These are phyloP conservation scores for Plicaturopsis crispa DNA, from an alignment of 768 basidiomycete species.

Conservation along the genomic window DNA sequence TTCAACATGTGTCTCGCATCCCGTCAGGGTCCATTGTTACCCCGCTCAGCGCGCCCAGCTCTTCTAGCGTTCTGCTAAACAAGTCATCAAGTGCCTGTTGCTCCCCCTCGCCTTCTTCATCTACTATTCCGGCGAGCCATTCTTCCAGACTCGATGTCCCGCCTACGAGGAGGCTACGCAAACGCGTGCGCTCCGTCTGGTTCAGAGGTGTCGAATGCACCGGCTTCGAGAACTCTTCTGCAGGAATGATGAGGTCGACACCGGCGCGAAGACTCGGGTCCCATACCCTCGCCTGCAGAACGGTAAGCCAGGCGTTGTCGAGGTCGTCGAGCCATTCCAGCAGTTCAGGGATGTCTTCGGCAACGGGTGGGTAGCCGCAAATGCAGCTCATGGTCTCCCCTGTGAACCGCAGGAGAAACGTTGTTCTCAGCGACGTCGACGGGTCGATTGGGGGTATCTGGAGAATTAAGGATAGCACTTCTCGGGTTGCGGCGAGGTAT, in stretches of 20 bases:
- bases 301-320: slow-evolving; percentile 67
- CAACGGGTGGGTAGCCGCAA: slow-evolving; percentile 48
- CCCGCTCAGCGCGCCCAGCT: slow-evolving; percentile 40
- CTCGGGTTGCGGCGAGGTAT: slow-evolving; percentile 53
- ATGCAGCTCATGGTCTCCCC: slow-evolving; percentile 56
- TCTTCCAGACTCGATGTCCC: slow-evolving; percentile 60
- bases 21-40: slow-evolving; percentile 13
- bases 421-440: slow-evolving; percentile 57
- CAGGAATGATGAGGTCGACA: slow-evolving; percentile 34
- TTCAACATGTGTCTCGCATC: slow-evolving; percentile 15
- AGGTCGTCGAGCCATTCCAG: slow-evolving; percentile 67
- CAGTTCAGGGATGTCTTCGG: slow-evolving; percentile 38
- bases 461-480: slow-evolving; percentile 53
- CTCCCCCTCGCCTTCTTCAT: slow-evolving; percentile 29
- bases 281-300: slow-evolving; percentile 61
- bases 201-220: slow-evolving; percentile 42
- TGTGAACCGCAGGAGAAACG: slow-evolving; percentile 66
- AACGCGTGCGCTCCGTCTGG: slow-evolving; percentile 67
- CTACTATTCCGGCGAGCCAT: slow-evolving; percentile 37
- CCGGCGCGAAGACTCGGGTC: slow-evolving; percentile 38
- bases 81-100: slow-evolving; percentile 59
- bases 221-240: slow-evolving; percentile 21
- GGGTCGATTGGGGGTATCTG: slow-evolving; percentile 72
- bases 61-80: slow-evolving; percentile 54
- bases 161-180: slow-evolving; percentile 56